phyloP scores from a whole-genome alignment of 2,329 filamentous ascomycete genomes.

The Pseudogymnoascus sp. region DNA sequence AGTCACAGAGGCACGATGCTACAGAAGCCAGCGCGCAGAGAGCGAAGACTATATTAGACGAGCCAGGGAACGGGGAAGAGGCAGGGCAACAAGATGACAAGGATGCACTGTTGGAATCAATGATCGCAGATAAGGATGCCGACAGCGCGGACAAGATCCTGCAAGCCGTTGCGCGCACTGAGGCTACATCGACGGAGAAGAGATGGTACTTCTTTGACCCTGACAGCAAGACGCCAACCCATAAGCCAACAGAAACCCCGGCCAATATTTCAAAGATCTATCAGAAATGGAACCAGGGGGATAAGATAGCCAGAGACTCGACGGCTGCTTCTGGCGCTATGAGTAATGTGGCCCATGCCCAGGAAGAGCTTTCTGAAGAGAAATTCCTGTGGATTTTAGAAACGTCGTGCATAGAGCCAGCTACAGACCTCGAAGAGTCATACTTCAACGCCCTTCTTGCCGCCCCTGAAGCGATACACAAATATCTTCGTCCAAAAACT shows the following conservation, averaged over 20 bases:
- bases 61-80: constrained; percentile 23
- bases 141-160: constrained; percentile 43
- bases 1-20: constrained; percentile 53
- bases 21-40: constrained; percentile 48
- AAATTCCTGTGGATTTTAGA: background rate
- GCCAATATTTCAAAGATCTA: constrained; percentile 20
- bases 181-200: constrained; percentile 47
- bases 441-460: background rate
- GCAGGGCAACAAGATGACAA: constrained; percentile 17
- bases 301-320: background rate
- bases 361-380: background rate
- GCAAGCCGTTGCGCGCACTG: constrained; percentile 54
- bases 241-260: constrained; percentile 19
- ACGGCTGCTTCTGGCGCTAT: background rate
- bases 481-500: background rate
- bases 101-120: constrained; percentile 34
- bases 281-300: constrained; percentile 14
- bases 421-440: background rate
- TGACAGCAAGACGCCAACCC: background rate
- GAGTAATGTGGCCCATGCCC: background rate
- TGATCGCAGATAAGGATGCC: constrained; percentile 38
- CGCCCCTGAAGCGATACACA: background rate
- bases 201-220: constrained; percentile 52
- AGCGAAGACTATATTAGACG: constrained; percentile 32
- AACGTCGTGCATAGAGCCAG: background rate